Evolutionary conservation across 345 rosid genomes (phyloP), one percentile per base, ranked within the genome.

Genomic region (Isatis tinctoria): DNA sequence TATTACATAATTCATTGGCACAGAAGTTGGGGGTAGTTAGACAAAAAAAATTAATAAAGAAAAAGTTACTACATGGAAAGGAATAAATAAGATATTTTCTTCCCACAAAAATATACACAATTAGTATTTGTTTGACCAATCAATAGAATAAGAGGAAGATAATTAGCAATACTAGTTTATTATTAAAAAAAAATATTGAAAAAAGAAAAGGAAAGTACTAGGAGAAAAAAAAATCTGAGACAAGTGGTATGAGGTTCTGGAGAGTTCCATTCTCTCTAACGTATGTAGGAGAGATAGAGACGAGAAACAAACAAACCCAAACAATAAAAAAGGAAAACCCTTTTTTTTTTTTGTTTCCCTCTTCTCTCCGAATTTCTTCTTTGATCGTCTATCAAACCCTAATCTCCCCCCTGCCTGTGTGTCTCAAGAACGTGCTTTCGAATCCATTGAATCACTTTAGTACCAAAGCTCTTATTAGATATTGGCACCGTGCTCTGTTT

Each of bases 161-260:
- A 40, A 27, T 18, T 37, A 64, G 13, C 10, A 6, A 6, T 13
- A 32, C 2, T 39, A 30, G 27, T 66, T 45, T 9, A 65, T 6
- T 44, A 65, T 35, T 33, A 20, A 20, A 22, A 53, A 12, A 10
- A 48, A 8, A 24, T 2, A 33, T n/a, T n/a, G 8, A 22, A 1
- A 3, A 24, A 24, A 54, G 10, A 27, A 57, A 11, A 24, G 9
- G 37, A 8, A 60, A 14, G 45, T 26, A 62, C 2, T 8, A 20
- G 26, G 32, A 41, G 6, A 2, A 20, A 51, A 60, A 60, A 56
- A 62, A 0, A 71, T 58, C 72, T 77, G 2, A 36, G 13, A 71
- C 72, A 70, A 65, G 72, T 64, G 68, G 69, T 65, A 65, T 69
- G 73, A 57, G 76, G 45, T 77, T 77, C 80, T 48, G 76, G 80